phyloP scores from a whole-genome alignment of 164 flowering plant genomes.

The Sextonia rubra region DNA sequence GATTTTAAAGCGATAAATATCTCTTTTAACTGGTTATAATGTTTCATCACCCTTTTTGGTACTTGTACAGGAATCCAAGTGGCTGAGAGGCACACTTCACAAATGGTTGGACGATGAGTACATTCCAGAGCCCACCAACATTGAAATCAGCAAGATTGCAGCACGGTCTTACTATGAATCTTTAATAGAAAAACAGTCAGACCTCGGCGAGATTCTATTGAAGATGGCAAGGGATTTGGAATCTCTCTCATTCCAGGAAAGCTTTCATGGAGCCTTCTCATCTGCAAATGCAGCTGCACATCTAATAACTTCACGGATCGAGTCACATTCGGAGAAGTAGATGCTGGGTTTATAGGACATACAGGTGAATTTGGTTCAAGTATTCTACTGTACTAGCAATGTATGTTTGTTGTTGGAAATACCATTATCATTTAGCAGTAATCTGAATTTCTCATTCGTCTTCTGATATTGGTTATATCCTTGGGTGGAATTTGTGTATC shows the following conservation, averaged over 20 bases:
- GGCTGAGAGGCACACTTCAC: constrained; percentile 78
- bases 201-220: constrained; percentile 75
- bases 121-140: constrained; percentile 82
- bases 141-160: constrained; percentile 79
- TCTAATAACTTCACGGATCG: constrained; percentile 62
- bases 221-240: constrained; percentile 73
- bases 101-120: constrained; percentile 98
- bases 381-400: not conserved
- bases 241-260: constrained; percentile 78
- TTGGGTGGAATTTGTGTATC: not conserved
- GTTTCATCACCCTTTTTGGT: not conserved
- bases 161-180: constrained; percentile 64
- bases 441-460: no score
- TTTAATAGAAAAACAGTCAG: constrained; percentile 46
- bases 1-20: no score
- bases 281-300: constrained; percentile 89
- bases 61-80: constrained; percentile 75
- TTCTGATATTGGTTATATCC: not conserved
- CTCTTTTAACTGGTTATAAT: not conserved
- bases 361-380: not conserved
- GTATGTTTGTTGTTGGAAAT: not conserved
- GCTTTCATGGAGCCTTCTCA: constrained; percentile 94
- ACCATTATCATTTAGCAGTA: no score
- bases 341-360: not conserved
- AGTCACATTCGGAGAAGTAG: constrained; percentile 18